A percentile compares a stretch with the other conserved stretches of the same genome.
phyloP scores from a whole-genome alignment of 2,329 filamentous ascomycete genomes.

The Monosporascus ibericus region DNA sequence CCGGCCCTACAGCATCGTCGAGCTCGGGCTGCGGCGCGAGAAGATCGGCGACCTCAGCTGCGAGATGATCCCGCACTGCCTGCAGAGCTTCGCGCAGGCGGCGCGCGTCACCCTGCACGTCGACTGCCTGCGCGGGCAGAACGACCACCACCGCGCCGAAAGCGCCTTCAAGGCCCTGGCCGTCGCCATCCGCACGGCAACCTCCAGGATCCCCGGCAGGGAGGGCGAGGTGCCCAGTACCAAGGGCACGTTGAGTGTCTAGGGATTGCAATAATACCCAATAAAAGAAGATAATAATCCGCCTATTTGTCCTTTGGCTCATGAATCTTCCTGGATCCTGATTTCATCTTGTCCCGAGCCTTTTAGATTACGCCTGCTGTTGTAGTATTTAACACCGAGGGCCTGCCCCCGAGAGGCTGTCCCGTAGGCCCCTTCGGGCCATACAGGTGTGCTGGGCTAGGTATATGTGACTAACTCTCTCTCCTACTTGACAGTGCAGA shows the following conservation, averaged over 20 bases:
- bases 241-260: conserved; percentile 78
- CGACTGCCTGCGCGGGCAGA: conserved; percentile 81
- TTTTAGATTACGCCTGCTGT: too few relatives aligned
- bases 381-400: too few relatives aligned
- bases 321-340: too few relatives aligned
- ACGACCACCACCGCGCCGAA: conserved; percentile 95
- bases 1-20: conserved; percentile 76
- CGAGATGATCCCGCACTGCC: conserved; percentile 95
- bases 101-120: conserved; percentile 92
- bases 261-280: conserved; percentile 5
- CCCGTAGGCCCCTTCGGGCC: too few relatives aligned
- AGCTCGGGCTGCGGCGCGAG: conserved; percentile 81
- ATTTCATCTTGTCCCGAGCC: too few relatives aligned
- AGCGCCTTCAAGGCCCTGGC: conserved; percentile 96
- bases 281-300: too few relatives aligned
- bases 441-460: too few relatives aligned
- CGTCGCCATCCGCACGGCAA: conserved; percentile 75
- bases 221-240: conserved; percentile 94
- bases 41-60: conserved; percentile 89
- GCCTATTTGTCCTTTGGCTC: too few relatives aligned
- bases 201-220: conserved; percentile 65
- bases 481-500: too few relatives aligned
- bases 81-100: conserved; percentile 89
- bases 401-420: too few relatives aligned
- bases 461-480: too few relatives aligned